Evolutionary conservation across 2,329 filamentous ascomycete species (phyloP), one percentile per base, ranked within the genome.

Genomic region (Xylaria sp.): DNA sequence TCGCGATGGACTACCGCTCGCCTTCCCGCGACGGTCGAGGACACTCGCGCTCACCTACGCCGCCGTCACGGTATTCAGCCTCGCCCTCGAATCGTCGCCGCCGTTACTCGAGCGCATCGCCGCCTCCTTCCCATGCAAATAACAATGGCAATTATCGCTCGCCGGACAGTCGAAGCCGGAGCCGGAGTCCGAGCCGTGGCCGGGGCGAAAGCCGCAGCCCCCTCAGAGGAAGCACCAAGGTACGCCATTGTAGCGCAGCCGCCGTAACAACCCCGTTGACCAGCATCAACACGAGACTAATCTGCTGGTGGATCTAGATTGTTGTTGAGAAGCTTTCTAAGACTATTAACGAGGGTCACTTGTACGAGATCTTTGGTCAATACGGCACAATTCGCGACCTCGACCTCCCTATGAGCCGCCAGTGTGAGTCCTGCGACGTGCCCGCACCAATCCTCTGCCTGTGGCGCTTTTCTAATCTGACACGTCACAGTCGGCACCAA

Each of bases 251-350:
- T 42, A 29, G 36, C 25, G 33, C 33, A 31, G 51, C 20, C 20
- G 5, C 50, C 45, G 5, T 36, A 54, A n/a, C n/a, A 1, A 6
- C 31, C 6, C 15, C 31, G 22, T 29, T 39, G 11, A 5, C 5
- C 27, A 3, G 5, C 29, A 22, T 27, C 29, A 6, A 36, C 2
- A n/a, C 42, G 10, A 61, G 33, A 45, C 51, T 31, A 33, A 22
- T 27, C 15, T 61, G 45, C 60, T 64, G 53, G 70, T 44, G 31
- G 47, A 3, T 31, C 11, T 74, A 97, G 92, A 94, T 99, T 77
- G 93, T 99, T 20, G 92, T 99, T 53, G 96, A 99, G 80, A 94
- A 96, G 69, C 85, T 99, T 75, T 97, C 95, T 3, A 97, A 96
- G 79, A 98, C 97, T 75, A 91, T 99, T 73, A 96, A 92, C 65